A percentile compares a stretch with the other conserved stretches of the same genome.
Evolutionary conservation across 164 flowering plant species (phyloP).

Genomic region (Taxillus chinensis): DNA sequence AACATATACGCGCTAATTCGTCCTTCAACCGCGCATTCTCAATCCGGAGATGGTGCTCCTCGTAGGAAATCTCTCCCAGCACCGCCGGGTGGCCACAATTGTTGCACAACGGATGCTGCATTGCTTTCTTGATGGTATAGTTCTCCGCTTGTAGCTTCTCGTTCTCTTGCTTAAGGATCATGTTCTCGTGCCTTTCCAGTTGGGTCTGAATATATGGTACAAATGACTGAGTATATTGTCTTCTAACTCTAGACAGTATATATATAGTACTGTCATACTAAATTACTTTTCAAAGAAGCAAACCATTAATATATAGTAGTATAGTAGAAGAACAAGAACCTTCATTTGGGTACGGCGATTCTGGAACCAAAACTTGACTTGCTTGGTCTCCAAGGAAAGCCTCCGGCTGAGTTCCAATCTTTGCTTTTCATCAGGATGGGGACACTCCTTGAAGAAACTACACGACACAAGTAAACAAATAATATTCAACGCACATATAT

Average conservation of each 20-base stretch:
- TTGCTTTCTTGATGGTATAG: constrained; percentile 28
- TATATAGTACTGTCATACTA: too few species aligned
- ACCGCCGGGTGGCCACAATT: constrained; percentile 44
- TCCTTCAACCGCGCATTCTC: constrained; percentile 47
- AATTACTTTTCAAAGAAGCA: too few species aligned
- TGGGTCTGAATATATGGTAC: constrained; percentile 28
- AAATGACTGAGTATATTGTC: too few species aligned
- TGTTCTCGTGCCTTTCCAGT: constrained; percentile 48
- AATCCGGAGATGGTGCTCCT: constrained; percentile 36
- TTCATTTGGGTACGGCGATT: constrained; percentile 67
- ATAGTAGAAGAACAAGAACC: constrained; percentile 16
- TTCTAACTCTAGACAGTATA: too few species aligned
- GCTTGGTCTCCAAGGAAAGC: constrained; percentile 37
- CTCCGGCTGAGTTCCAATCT: constrained; percentile 38
- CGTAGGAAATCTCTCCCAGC: constrained; percentile 26
- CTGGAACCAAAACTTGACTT: constrained; percentile 70
- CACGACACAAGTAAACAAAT: too few species aligned
- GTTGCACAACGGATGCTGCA: constrained; percentile 36
- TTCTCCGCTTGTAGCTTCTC: constrained; percentile 45
- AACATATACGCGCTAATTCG: constrained; percentile 30
- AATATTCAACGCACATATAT: too few species aligned
- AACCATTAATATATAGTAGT: too few species aligned
- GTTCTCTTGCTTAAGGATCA: constrained; percentile 42
- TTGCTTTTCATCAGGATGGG: constrained; percentile 61
- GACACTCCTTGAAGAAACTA: constrained; percentile 50